phyloP scores from a whole-genome alignment of 2,329 filamentous ascomycete species.

The Talaromyces sp. region DNA sequence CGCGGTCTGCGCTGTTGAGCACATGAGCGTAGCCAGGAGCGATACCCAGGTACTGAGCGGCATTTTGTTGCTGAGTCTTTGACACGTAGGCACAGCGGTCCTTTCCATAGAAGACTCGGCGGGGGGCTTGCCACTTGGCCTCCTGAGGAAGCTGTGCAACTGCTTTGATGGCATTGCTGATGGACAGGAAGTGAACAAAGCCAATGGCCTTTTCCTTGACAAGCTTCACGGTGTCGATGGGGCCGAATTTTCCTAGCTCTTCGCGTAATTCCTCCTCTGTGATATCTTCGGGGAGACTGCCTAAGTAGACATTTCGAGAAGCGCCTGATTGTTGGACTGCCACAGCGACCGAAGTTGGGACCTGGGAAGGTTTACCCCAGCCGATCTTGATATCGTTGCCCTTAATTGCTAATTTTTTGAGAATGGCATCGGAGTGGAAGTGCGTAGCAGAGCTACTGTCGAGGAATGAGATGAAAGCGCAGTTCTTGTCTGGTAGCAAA shows the following conservation, averaged over 20 bases:
- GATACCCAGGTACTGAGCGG: constrained; percentile 95
- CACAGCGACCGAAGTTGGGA: constrained; percentile 93
- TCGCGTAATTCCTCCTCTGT: constrained; percentile 89
- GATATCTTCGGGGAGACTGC: constrained; percentile 86
- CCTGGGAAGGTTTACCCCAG: constrained; percentile 98
- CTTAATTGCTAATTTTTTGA: constrained; percentile 98
- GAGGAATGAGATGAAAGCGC: constrained; percentile 97
- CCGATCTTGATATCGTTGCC: constrained; percentile 99
- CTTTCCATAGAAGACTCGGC: constrained; percentile 97
- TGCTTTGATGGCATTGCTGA: constrained; percentile 97
- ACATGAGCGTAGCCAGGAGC: constrained; percentile 95
- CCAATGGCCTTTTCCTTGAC: constrained; percentile 97
- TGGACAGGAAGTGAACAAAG: constrained; percentile 95
- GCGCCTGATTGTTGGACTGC: constrained; percentile 97
- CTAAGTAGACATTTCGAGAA: constrained; percentile 94
- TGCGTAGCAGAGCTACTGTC: constrained; percentile 97
- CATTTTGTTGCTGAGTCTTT: constrained; percentile 99
- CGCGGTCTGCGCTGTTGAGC: constrained; percentile 90
- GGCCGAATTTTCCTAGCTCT: constrained; percentile 91
- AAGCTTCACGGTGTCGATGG: constrained; percentile 96
- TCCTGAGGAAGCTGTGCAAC: constrained; percentile 95
- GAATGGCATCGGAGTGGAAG: constrained; percentile 98
- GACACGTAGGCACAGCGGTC: constrained; percentile 97
- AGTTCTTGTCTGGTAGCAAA: constrained; percentile 97
- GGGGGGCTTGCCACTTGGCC: constrained; percentile 91